Base-by-base conservation (phyloP, 106 monocot species). In the Dactylorhiza incarnata region DNA sequence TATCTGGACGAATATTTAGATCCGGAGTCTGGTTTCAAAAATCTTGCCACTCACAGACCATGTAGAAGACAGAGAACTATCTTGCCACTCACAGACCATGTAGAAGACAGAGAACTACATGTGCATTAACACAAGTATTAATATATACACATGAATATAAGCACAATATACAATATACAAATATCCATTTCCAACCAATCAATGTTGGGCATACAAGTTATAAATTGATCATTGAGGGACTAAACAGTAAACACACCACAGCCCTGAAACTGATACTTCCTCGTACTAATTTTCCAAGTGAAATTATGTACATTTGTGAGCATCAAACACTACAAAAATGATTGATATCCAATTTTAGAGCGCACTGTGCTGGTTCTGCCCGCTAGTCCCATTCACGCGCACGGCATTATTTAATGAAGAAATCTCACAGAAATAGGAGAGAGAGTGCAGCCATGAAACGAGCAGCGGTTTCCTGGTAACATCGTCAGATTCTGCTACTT, bases 361-460 rank as follows among this genome's bases (percentile, higher is more conserved):
- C 49, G 49, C 49, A 13, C 72, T 72, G 22, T 10, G 72, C 15
- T 49, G 8, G 49, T 49, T 49, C 49, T 72, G 48, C 22, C 72
- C 49, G 23, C 22, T 23, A 22, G 72, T 20, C 24, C 12, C 25
- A 70, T 70, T 70, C 69, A 70, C 5, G 43, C n/a, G 45, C n/a
- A 46, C n/a, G 7, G 3, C 69, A 72, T 45, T 72, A 23, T 44
- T 48, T 48, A 23, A 48, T 2, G 47, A 9, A 72, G 72, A 49
- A 48, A 14, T 23, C 72, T 49, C 91, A 67, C 89, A 94, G 61
- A 94, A 54, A 51, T 87, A 97, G 29, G 91, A 91, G 74, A 97
- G 93, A 20, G 97, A 97, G 75, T 97, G 97, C 37, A 97, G 76
- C 93, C 97, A 97, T 22, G 91, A 97, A 9, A 97, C 93, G 11